These are phyloP conservation scores for Cucumis cinereus DNA, from an alignment of 306 rosid genomes.

Conservation along the genomic window DNA sequence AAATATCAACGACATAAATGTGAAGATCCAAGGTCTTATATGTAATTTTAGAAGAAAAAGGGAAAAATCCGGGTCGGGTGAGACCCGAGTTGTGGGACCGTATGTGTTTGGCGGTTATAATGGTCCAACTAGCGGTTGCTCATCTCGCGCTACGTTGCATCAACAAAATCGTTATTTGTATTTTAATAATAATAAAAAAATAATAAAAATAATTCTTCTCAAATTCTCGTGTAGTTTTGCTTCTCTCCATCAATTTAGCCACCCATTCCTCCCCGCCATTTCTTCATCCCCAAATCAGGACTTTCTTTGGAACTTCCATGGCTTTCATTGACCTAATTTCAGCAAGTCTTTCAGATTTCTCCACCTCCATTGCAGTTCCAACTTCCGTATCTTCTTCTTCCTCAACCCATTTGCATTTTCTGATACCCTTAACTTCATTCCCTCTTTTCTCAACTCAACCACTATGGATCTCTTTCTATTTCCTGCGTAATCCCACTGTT, in stretches of 20 bases:
- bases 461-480: neutral
- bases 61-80: neutral
- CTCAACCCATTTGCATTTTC: neutral
- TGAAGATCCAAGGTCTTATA: neutral
- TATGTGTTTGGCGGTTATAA: neutral
- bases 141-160: neutral
- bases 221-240: neutral
- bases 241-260: conserved; percentile 39
- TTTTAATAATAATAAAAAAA: neutral
- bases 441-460: neutral
- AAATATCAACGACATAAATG: neutral
- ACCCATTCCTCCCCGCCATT: conserved; percentile 46
- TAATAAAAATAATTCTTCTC: neutral
- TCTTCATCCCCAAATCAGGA: conserved; percentile 35
- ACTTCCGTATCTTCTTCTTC: neutral
- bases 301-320: conserved; percentile 7
- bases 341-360: neutral
- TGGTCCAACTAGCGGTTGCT: neutral
- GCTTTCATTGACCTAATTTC: conserved; percentile 3
- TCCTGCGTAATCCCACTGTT: neutral
- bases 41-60: too few relatives aligned
- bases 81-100: neutral
- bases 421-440: neutral
- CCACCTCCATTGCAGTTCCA: conserved; percentile 6
- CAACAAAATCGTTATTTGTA: neutral